phyloP scores from a whole-genome alignment of 345 rosid species.

The Melaleuca quinquenervia region DNA sequence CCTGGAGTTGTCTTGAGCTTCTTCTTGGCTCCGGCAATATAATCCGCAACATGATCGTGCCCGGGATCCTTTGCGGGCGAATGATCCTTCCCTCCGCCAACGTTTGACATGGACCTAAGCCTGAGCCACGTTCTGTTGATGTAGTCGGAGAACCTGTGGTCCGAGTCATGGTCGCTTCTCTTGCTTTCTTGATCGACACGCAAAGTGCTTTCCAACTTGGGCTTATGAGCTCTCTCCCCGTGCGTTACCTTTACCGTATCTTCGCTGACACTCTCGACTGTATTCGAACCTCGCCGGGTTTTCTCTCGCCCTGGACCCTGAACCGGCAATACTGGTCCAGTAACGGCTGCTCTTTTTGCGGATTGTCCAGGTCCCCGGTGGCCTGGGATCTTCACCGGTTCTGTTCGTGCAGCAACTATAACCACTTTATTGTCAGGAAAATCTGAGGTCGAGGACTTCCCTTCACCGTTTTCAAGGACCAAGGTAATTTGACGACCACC shows the following conservation, averaged over 20 bases:
- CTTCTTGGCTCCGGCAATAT: neutral
- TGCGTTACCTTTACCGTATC: neutral
- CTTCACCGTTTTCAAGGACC: neutral
- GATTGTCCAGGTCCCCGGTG: neutral
- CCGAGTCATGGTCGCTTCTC: neutral
- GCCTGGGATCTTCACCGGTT: neutral
- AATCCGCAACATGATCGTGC: neutral
- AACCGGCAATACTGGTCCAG: neutral
- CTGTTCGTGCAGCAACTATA: neutral
- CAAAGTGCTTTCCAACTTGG: neutral
- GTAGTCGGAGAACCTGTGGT: neutral
- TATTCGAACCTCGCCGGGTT: neutral
- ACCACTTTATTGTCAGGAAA: neutral
- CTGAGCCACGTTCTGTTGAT: neutral
- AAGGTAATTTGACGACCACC: neutral
- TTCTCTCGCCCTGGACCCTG: neutral
- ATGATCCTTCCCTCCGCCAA: neutral
- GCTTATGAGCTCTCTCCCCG: neutral
- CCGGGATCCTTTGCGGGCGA: neutral
- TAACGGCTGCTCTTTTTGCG: neutral
- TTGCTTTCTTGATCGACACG: neutral
- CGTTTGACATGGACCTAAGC: neutral
- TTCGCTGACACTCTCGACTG: neutral
- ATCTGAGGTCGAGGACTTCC: neutral
- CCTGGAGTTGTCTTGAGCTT: neutral